Base-by-base conservation (phyloP, 805 yeast species). In the Candida parachauliodes region DNA sequence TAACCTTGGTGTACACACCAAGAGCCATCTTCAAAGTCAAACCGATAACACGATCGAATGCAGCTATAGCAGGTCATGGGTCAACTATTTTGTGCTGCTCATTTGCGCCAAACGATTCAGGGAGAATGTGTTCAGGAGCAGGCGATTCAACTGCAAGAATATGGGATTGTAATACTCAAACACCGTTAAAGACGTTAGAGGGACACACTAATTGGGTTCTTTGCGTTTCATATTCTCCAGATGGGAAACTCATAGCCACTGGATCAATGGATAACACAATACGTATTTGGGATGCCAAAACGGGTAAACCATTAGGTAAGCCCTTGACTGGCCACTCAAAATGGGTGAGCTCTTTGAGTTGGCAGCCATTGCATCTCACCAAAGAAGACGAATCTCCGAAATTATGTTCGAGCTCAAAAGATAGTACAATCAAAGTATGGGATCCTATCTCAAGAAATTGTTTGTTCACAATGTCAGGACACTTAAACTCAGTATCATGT, bases 131-230 rank as follows among this genome's bases (percentile, higher is more conserved):
- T 28, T 84, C 97, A 0, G 98, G 98, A 25, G 87, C 96, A 5
- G 98, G 98, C 31, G 98, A 93, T 60, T 77, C 83, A 25, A 89
- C 98, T 7, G 97, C 98, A 2, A 72, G 98, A 55, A 76, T 91
- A 33, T 93, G 98, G 98, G 97, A 89, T 62, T 85, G 96, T 59
- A 82, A 88, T 51, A 89, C 98, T 0, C 93, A 87, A 48, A 93
- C 98, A 0, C 96, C 96, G 7, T 67, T 81, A 54, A 74, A 78
- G 44, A 86, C 95, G 0, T 65, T 93, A 36, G 53, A 70, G 4
- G 98, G 98, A 1, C 98, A 93, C 54, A 67, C 77, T 8, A 88
- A 89, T 64, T 93, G 97, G 96, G 98, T 93, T 5, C 66, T 93
- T 31, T 83, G 95, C 57, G 96, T 84, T 6, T 68, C 84, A 2